These are phyloP conservation scores for Xylariaceae sp. DNA, from an alignment of 2,329 filamentous ascomycete genomes.

Conservation along the genomic window DNA sequence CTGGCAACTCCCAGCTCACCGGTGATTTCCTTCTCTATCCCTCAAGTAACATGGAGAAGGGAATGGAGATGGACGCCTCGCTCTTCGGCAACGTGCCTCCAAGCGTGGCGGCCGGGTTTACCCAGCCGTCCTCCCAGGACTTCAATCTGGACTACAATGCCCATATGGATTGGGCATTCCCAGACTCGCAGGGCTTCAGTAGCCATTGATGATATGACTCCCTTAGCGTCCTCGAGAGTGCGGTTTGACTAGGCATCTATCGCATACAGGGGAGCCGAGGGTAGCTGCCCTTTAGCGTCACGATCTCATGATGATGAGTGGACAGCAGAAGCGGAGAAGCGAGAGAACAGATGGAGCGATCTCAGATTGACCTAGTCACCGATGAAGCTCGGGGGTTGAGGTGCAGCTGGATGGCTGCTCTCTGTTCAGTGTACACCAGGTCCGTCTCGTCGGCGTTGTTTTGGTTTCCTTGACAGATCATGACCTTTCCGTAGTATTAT, in stretches of 20 bases:
- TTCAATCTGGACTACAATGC: slow-evolving; percentile 26
- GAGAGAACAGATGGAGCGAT: slow-evolving; percentile 5
- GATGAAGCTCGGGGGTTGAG: slow-evolving; percentile 3
- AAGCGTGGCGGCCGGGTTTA: slow-evolving; percentile 43
- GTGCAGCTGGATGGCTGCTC: slow-evolving; percentile 10
- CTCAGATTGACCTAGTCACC: slow-evolving; percentile 17
- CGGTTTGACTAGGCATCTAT: too few relatives aligned
- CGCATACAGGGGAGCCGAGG: too few relatives aligned
- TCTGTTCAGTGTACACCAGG: slow-evolving; percentile 6
- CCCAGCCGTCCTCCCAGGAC: slow-evolving; percentile 45
- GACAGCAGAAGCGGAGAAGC: slow-evolving; percentile 3
- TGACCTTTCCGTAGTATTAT: background rate
- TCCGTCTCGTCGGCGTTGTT: background rate
- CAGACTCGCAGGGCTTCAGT: slow-evolving; percentile 15
- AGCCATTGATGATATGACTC: slow-evolving; percentile 9
- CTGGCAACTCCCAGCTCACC: slow-evolving; percentile 28
- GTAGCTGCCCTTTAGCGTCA: too few relatives aligned
- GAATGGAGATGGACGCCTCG: slow-evolving; percentile 30
- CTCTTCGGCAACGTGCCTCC: slow-evolving; percentile 43
- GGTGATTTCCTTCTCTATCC: slow-evolving; percentile 61
- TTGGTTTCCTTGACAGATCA: background rate
- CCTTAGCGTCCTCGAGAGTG: too few relatives aligned
- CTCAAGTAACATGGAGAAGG: slow-evolving; percentile 29
- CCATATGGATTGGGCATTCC: slow-evolving; percentile 22
- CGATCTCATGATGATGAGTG: slow-evolving; percentile 22